Evolutionary conservation across 805 yeast species (phyloP), one percentile per base, ranked within the genome.

Genomic region (Candida ficus): DNA sequence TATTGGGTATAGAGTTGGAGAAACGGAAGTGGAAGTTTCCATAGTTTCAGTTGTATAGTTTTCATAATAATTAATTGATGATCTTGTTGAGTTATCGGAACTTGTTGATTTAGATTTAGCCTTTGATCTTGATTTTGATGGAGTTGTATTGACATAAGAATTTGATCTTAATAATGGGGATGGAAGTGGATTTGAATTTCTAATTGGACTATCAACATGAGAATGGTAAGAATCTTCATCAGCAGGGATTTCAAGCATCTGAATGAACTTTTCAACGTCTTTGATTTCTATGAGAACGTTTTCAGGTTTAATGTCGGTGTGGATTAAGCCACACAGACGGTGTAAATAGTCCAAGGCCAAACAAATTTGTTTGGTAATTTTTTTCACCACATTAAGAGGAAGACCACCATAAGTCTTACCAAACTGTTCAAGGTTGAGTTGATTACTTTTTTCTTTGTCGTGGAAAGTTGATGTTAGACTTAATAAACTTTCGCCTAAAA

Each of bases 281-380:
- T 69, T 66, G 25, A 78, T 72, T 47, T 74, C 78, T 31, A 76
- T 67, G 32, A 75, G 58, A 4, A 78, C 73, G 60, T 84, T 84
- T 53, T 83, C 90, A 2, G 90, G 89, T 58, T 83, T 83, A 37
- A 83, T 67, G 56, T 83, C 90, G 11, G 90, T 76, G 60, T 83
- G 91, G 30, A 81, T 79, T 10, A 80, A 65, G 3, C 84, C 84
- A 57, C 86, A 79, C 50, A 63, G 69, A 31, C 74, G 48, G 56
- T 80, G 86, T 47, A 79, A 61, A 51, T 72, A 77, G 56, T 78
- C 81, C 43, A 79, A 54, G 1, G 80, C 78, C 30, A 71, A 46
- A 28, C 78, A 61, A 29, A 78, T 52, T 55, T 80, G 85, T 45
- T 68, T 74, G 9, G 78, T 63, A 27, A 80, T 76, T 49, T 70